Percentiles rank a stretch among this genome's conserved stretches.
Evolutionary conservation across 1,284 basidiomycete genomes (phyloP).

Genomic region (Leccinum variabile): DNA sequence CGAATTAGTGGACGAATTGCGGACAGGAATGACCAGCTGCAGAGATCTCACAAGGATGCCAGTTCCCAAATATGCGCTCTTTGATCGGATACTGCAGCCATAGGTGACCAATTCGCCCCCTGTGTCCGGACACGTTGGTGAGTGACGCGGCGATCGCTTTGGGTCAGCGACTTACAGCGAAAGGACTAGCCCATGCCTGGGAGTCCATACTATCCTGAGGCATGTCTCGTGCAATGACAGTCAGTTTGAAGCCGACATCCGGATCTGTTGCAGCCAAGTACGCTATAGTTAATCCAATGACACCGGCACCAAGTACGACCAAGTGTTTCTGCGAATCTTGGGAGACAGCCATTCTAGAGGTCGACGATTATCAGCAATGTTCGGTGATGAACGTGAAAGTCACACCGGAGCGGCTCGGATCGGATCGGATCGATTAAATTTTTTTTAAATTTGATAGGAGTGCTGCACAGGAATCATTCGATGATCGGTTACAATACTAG

Average conservation of each 20-base stretch:
- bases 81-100: constrained; percentile 49
- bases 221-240: constrained; percentile 64
- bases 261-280: constrained; percentile 38
- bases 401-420: background rate
- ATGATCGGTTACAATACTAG: background rate
- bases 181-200: constrained; percentile 65
- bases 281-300: constrained; percentile 48
- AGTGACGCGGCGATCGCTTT: background rate
- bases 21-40: background rate
- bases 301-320: constrained; percentile 55
- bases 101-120: constrained; percentile 71
- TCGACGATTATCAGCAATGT: background rate
- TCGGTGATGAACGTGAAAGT: background rate
- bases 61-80: constrained; percentile 43
- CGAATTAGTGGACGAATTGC: constrained; percentile 1
- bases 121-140: constrained; percentile 22
- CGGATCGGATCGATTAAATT: constrained; percentile 9
- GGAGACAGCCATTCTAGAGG: constrained; percentile 13
- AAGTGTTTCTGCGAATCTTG: constrained; percentile 23
- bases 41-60: constrained; percentile 43
- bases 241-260: constrained; percentile 43
- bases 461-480: background rate
- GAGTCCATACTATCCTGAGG: constrained; percentile 56
- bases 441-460: background rate
- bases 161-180: constrained; percentile 52